A percentile compares a stretch with the other conserved stretches of the same genome.
These are phyloP conservation scores for Plasmodium gonderi DNA, from an alignment of 169 alveolate genomes.

Conservation along the genomic window DNA sequence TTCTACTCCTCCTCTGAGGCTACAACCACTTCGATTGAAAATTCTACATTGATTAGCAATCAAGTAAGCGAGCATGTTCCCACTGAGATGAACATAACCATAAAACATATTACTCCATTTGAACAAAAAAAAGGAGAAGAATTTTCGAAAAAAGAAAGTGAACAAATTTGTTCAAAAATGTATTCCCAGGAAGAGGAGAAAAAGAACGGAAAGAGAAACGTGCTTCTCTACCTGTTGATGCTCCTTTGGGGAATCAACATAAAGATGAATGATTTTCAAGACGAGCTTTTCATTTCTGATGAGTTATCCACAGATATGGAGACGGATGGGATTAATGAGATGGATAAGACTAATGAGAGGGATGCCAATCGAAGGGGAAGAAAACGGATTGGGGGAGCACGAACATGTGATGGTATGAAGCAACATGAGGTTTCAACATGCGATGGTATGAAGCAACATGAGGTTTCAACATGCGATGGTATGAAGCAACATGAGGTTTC, in stretches of 20 bases:
- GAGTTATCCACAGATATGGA: slow-evolving; percentile 56
- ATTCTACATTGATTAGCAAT: too few relatives aligned
- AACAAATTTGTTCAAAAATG: neutral
- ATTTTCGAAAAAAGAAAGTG: too few relatives aligned
- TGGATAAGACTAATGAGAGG: neutral
- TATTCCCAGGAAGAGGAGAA: neutral
- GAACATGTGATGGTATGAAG: too few relatives aligned
- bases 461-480: too few relatives aligned
- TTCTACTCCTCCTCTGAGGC: slow-evolving; percentile 24
- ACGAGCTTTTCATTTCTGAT: slow-evolving; percentile 59
- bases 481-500: too few relatives aligned
- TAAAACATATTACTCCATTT: neutral
- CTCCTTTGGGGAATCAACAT: slow-evolving; percentile 63
- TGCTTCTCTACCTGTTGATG: slow-evolving; percentile 17
- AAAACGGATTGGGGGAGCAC: too few relatives aligned
- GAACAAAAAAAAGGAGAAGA: neutral
- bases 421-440: too few relatives aligned
- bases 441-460: too few relatives aligned
- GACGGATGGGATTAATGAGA: neutral
- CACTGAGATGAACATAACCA: neutral
- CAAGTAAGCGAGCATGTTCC: neutral
- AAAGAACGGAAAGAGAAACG: neutral
- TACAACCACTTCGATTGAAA: too few relatives aligned
- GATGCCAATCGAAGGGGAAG: too few relatives aligned
- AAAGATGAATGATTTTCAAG: neutral